phyloP scores from a whole-genome alignment of 805 yeast genomes.

The baker's yeast (Saccharomyces cerevisiae) region DNA sequence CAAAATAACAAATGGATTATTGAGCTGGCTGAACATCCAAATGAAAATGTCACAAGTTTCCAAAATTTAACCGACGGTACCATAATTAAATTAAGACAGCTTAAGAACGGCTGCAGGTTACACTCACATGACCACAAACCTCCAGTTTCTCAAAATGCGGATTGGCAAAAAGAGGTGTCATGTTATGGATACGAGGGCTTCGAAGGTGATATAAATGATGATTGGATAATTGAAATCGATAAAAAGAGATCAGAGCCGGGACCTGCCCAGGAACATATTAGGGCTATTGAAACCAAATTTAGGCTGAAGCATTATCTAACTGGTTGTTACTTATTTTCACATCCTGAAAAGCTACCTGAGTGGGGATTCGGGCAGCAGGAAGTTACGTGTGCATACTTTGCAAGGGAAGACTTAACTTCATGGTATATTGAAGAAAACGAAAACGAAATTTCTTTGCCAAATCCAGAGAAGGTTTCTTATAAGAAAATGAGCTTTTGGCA shows the following conservation, averaged over 20 bases:
- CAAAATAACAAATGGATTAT: slow-evolving; percentile 62
- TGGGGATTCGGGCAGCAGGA: slow-evolving; percentile 84
- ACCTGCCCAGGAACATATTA: slow-evolving; percentile 46
- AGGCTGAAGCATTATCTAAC: slow-evolving; percentile 74
- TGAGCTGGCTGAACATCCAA: slow-evolving; percentile 55
- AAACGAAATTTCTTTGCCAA: slow-evolving; percentile 38
- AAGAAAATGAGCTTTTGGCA: slow-evolving; percentile 44
- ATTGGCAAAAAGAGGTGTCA: slow-evolving; percentile 80
- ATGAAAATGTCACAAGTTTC: slow-evolving; percentile 51
- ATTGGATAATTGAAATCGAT: slow-evolving; percentile 69
- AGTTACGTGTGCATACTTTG: slow-evolving; percentile 71
- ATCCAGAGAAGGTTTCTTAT: slow-evolving; percentile 47
- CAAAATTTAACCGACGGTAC: slow-evolving; percentile 59
- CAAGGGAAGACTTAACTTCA: slow-evolving; percentile 48
- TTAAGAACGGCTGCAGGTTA: slow-evolving; percentile 51
- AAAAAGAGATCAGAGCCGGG: slow-evolving; percentile 42
- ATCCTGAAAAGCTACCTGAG: slow-evolving; percentile 60
- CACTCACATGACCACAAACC: slow-evolving; percentile 85
- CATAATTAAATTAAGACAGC: slow-evolving; percentile 60
- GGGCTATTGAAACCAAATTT: slow-evolving; percentile 63
- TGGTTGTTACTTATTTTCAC: slow-evolving; percentile 69
- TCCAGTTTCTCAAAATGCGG: slow-evolving; percentile 58
- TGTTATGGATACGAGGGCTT: slow-evolving; percentile 73
- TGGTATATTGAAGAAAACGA: slow-evolving; percentile 72
- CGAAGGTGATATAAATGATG: slow-evolving; percentile 79